phyloP scores from a whole-genome alignment of 129 eudicot species.

The Tanacetum coccineum region DNA sequence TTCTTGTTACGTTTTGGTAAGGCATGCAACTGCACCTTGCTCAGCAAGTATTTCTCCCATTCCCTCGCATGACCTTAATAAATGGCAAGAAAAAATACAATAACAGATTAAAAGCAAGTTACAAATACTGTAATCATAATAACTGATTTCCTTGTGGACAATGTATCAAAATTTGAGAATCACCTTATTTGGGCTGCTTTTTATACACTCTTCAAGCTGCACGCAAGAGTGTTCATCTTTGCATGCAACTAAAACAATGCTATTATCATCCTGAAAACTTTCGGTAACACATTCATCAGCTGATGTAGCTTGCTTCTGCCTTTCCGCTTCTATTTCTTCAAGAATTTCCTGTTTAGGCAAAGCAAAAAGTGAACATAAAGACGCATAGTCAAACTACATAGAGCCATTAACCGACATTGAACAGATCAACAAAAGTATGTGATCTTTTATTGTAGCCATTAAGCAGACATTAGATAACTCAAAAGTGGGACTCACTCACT shows the following conservation, averaged over 20 bases:
- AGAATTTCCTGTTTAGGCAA: conserved; percentile 61
- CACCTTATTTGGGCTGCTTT: conserved; percentile 72
- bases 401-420: not conserved
- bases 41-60: conserved; percentile 92
- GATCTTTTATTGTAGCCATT: not conserved
- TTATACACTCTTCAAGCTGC: conserved; percentile 92
- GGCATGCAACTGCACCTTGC: conserved; percentile 82
- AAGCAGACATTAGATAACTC: conserved; percentile 3
- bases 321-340: conserved; percentile 77
- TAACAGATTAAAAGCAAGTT: not conserved
- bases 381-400: not conserved
- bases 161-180: conserved; percentile 6
- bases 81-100: conserved; percentile 14
- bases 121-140: not conserved
- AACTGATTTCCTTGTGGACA: not conserved
- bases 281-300: conserved; percentile 37
- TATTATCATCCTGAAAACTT: conserved; percentile 37
- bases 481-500: conserved; percentile 77
- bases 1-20: conserved; percentile 60
- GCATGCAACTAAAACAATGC: conserved; percentile 85
- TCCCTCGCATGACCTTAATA: conserved; percentile 76
- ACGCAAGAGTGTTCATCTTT: conserved; percentile 89
- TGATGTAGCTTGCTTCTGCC: conserved; percentile 54
- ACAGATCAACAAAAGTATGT: not conserved
- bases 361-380: conserved; percentile 6